Base-by-base conservation (phyloP, 2,329 filamentous ascomycete species). In the Zymoseptoria brevis region DNA sequence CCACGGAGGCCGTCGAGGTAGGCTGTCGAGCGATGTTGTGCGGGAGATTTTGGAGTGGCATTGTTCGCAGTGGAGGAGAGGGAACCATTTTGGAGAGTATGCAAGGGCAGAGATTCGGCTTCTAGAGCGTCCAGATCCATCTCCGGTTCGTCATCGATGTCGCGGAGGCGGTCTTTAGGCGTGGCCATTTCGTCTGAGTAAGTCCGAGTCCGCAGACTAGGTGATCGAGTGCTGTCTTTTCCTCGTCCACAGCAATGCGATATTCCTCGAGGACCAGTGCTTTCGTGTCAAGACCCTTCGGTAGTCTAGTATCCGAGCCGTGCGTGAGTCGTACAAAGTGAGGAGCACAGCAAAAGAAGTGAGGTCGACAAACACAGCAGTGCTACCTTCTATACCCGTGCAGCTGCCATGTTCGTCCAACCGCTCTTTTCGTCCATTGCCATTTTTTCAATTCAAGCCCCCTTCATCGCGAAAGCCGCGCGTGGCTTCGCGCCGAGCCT, bases 1-100 rank as follows among this genome's bases (percentile, higher is more conserved):
- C 86, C 85, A 62, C 86, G 76, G 7, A 88, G 73, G 9, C 85
- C 85, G 64, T 88, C 85, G 7, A 85, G 76, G 63, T 82, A 84
- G 16, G 81, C 80, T 5, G 82, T 83, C 24, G 51, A 29, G 8
- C 51, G 51, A 11, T 45, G 35, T 24, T 29, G 22, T 29, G 51
- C 7, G 13, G 51, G 19, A 9, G 19, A 8, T 24, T 30, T 29
- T 4, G 22, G 51, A 3, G 22, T 24, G 19, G 21, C 8, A 3
- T 4, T 2, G 50, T 51, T 51, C 13, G 50, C 51, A 8, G 22
- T 9, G n/a, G 51, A 53, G 35, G 35, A 45, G 16, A 45, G 35
- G 19, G 51, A 24, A 24, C 29, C 51, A 8, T 29, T 29, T 53
- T 24, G 51, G 22, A 53, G 51, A 11, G 51, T 53, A 22, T 53